Percentiles rank a stretch among this genome's conserved stretches.
phyloP scores from a whole-genome alignment of 75 land plant genomes.

The Chamaecyparis obtusa region DNA sequence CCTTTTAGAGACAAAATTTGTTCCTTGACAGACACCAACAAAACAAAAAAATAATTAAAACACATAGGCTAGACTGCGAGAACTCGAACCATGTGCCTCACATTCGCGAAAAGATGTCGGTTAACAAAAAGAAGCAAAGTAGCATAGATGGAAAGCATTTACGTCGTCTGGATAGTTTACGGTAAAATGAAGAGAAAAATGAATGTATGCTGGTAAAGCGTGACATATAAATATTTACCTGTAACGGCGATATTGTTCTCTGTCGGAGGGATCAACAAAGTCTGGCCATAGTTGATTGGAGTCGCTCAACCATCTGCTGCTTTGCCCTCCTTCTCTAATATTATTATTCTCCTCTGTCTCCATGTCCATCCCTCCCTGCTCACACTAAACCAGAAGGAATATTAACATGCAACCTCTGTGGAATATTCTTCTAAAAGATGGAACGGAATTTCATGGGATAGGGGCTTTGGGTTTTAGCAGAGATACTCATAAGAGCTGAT shows the following conservation, averaged over 20 bases:
- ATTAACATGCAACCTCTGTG: background rate
- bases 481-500: background rate
- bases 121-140: background rate
- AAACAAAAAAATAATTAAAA: too few species aligned
- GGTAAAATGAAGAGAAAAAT: background rate
- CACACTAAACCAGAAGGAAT: background rate
- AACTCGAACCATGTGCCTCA: too few species aligned
- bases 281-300: background rate
- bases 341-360: background rate
- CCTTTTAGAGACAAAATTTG: too few species aligned
- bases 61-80: too few species aligned
- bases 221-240: background rate
- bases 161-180: background rate
- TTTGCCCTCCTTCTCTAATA: background rate
- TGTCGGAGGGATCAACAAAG: background rate
- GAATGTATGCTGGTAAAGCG: background rate
- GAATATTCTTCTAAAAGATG: background rate
- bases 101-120: too few species aligned
- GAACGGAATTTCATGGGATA: background rate
- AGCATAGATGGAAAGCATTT: background rate
- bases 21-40: too few species aligned
- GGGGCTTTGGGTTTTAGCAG: background rate
- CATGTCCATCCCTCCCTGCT: background rate
- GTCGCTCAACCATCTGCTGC: background rate
- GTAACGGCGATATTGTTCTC: constrained; percentile 8